Evolutionary conservation across 2,329 filamentous ascomycete genomes (phyloP).

Genomic region (Rhynchosporium graminicola): DNA sequence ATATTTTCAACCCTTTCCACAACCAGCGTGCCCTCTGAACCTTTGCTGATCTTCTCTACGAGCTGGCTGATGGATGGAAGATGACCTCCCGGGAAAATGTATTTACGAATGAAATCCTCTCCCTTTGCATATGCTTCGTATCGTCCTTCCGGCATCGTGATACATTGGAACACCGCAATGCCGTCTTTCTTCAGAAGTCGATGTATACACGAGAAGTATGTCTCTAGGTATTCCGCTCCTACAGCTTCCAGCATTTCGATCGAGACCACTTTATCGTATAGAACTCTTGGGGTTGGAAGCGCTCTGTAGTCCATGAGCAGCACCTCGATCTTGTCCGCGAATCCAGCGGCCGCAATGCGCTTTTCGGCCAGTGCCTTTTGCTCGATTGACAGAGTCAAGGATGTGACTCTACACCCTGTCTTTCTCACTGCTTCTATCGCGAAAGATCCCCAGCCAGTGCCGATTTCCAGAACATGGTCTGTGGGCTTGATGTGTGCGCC

Average conservation of each 20-base stretch:
- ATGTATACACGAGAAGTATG: conserved; percentile 67
- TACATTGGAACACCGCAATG: conserved; percentile 73
- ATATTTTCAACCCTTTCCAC: conserved; percentile 72
- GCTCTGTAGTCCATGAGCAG: conserved; percentile 68
- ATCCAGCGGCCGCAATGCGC: conserved; percentile 61
- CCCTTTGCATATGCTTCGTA: conserved; percentile 66
- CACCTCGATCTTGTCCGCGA: conserved; percentile 62
- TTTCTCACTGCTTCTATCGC: conserved; percentile 67
- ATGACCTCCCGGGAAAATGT: conserved; percentile 79
- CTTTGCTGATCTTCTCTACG: conserved; percentile 58
- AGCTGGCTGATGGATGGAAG: conserved; percentile 61
- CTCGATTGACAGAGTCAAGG: conserved; percentile 66
- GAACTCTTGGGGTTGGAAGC: conserved; percentile 52
- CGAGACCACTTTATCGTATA: conserved; percentile 71
- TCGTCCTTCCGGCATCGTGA: conserved; percentile 71
- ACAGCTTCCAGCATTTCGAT: conserved; percentile 81
- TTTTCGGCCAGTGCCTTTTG: conserved; percentile 69
- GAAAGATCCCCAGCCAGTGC: conserved; percentile 75
- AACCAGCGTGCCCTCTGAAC: conserved; percentile 62
- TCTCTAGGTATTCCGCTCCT: conserved; percentile 64
- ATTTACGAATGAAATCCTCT: conserved; percentile 74
- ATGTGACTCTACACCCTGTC: conserved; percentile 70
- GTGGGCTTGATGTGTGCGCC: conserved; percentile 62
- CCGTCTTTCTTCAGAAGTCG: conserved; percentile 64
- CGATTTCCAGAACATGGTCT: conserved; percentile 74